These are phyloP conservation scores for fission yeast (Schizosaccharomyces pombe) DNA, from an alignment of 805 yeast genomes.

Conservation along the genomic window DNA sequence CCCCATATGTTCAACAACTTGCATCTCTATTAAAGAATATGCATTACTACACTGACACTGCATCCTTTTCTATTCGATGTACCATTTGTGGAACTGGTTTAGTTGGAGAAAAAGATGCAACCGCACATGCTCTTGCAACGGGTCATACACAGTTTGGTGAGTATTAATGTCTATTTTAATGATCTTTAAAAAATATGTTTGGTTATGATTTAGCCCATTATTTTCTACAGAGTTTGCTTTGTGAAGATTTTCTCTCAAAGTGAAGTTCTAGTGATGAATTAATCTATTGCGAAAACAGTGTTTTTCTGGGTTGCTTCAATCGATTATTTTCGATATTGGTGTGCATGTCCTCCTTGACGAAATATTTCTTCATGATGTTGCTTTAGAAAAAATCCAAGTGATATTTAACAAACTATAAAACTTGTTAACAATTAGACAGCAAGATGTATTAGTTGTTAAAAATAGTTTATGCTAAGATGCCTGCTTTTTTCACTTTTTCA, in stretches of 20 bases:
- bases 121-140: conserved; percentile 36
- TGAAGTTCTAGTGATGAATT: too few relatives aligned
- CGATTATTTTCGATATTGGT: too few relatives aligned
- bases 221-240: too few relatives aligned
- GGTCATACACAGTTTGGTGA: conserved; percentile 45
- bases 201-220: background rate
- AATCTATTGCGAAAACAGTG: too few relatives aligned
- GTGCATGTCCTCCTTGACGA: too few relatives aligned
- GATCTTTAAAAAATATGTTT: background rate
- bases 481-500: background rate
- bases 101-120: conserved; percentile 41
- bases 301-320: too few relatives aligned
- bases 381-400: too few relatives aligned
- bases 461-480: background rate
- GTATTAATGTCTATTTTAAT: conserved; percentile 5
- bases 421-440: too few relatives aligned
- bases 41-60: conserved; percentile 44
- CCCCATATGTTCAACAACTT: conserved; percentile 14
- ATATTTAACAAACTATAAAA: too few relatives aligned
- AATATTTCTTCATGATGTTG: too few relatives aligned
- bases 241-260: too few relatives aligned
- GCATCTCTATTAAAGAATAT: conserved; percentile 23
- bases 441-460: too few relatives aligned
- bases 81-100: conserved; percentile 28
- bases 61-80: conserved; percentile 34